Conservation (phyloP, 2,329 filamentous ascomycete species). For the Coniosporium tulheliwenetii region DNA sequence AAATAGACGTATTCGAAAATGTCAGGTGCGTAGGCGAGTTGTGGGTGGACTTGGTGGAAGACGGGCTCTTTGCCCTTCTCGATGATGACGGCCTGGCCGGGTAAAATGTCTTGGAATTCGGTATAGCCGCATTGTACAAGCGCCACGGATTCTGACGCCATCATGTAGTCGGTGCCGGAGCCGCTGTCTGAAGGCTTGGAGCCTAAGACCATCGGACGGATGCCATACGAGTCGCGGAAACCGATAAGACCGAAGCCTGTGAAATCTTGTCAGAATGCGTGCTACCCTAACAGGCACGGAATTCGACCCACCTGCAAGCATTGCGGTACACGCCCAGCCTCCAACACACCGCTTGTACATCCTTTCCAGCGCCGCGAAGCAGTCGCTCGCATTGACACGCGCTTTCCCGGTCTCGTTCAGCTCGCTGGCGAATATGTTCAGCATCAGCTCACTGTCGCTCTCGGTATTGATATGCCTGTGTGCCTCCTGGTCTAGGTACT, state of each 20-base stretch:
- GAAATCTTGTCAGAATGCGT: slow-evolving; percentile 3
- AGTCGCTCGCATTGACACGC: slow-evolving; percentile 62
- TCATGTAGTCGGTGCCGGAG: slow-evolving; percentile 60
- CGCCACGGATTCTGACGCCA: slow-evolving; percentile 76
- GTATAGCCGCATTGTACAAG: slow-evolving; percentile 66
- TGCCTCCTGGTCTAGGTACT: slow-evolving; percentile 60
- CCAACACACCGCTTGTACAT: slow-evolving; percentile 63
- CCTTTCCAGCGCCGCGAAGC: slow-evolving; percentile 54
- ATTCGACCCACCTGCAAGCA: slow-evolving; percentile 48
- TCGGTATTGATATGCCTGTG: slow-evolving; percentile 84
- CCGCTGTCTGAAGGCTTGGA: slow-evolving; percentile 52
- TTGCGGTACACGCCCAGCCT: slow-evolving; percentile 65
- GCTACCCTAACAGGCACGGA: not conserved
- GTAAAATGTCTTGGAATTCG: slow-evolving; percentile 61
- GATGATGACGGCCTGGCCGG: slow-evolving; percentile 75
- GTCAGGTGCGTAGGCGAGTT: slow-evolving; percentile 62
- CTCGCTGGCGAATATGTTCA: slow-evolving; percentile 78
- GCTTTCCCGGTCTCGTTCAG: slow-evolving; percentile 68
- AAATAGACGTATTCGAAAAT: slow-evolving; percentile 86
- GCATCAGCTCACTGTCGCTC: slow-evolving; percentile 72
- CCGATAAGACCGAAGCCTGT: slow-evolving; percentile 61
- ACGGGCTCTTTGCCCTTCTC: slow-evolving; percentile 59
- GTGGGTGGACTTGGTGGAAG: slow-evolving; percentile 58
- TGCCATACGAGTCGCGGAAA: slow-evolving; percentile 67
- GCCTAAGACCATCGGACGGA: slow-evolving; percentile 68